Evolutionary conservation across 2,329 filamentous ascomycete genomes (phyloP), one percentile per base, ranked within the genome.

Genomic region (Monilinia aucupariae): DNA sequence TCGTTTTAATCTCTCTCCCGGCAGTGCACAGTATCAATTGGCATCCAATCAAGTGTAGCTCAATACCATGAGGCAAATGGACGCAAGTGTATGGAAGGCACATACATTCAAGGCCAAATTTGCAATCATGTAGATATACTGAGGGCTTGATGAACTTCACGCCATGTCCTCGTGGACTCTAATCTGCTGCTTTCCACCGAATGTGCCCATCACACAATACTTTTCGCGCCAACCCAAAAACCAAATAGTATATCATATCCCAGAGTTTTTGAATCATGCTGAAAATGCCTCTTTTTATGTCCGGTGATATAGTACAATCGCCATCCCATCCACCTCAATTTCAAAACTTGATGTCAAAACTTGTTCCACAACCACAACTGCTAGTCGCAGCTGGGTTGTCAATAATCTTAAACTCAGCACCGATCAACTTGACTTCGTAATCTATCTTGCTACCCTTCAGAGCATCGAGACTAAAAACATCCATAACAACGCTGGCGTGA

Each of bases 361-460:
- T 97, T 20, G 93, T 97, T 9, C 94, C 94, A 76, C 94, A 99
- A 1, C 94, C 94, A 78, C 94, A 99, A 75, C 90, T 96, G 76
- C 92, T 97, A 64, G 89, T 91, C 5, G 94, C 94, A 48, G 86
- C 80, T 0, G 94, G 94, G 73, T 97, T 99, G 71, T 96, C 92
- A 65, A 91, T 87, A 72, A 99, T 92, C 81, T 96, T 96, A 77
- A 99, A 99, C 78, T 97, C 92, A 72, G 88, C 91, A 32, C 89
- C 89, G 73, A 97, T 97, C 77, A 99, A 79, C 79, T 97, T 94
- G 83, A 90, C 94, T 0, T 92, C 97, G 73, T 92, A 99, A 74
- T 99, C 94, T 45, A 99, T 87, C 74, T 92, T 97, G 78, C 92
- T 97, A 12, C 93, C 94, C 73, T 91, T 92, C 64, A 99, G 77